phyloP scores from a whole-genome alignment of 2,329 filamentous ascomycete genomes.

The Leptographium radiaticola region DNA sequence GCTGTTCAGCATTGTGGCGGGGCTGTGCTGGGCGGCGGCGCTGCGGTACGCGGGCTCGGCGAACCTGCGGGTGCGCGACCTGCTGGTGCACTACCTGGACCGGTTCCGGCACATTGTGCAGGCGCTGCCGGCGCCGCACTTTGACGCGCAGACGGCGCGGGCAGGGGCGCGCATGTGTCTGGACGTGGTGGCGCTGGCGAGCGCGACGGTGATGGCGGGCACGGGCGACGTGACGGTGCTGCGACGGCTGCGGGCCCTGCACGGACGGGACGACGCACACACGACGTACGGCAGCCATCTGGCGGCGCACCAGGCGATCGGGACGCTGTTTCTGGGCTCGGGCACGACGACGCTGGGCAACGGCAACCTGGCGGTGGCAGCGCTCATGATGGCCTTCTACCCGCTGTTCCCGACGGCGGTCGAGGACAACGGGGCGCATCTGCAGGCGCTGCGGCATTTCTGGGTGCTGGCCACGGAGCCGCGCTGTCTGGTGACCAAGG shows the following conservation, averaged over 20 bases:
- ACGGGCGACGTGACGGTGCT: conserved; percentile 82
- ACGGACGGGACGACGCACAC: conserved; percentile 72
- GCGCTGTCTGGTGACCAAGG: conserved; percentile 76
- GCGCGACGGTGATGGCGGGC: conserved; percentile 86
- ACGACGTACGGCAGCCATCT: conserved; percentile 90
- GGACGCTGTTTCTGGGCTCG: conserved; percentile 79
- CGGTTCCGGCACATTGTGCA: conserved; percentile 69
- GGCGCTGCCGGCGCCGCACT: conserved; percentile 38
- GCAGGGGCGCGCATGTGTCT: conserved; percentile 84
- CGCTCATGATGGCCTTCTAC: conserved; percentile 83
- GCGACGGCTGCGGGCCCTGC: conserved; percentile 71
- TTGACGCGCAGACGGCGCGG: conserved; percentile 73
- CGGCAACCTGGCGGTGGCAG: conserved; percentile 73
- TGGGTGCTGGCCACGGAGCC: conserved; percentile 92
- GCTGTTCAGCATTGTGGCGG: conserved; percentile 84
- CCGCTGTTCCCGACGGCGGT: conserved; percentile 81
- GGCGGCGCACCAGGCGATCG: conserved; percentile 83
- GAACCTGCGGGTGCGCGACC: conserved; percentile 58
- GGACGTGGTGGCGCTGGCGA: conserved; percentile 70
- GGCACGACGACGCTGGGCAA: conserved; percentile 88
- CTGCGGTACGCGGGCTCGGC: conserved; percentile 64
- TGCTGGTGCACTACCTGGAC: conserved; percentile 74
- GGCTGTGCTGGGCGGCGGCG: conserved; percentile 70
- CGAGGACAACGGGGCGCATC: conserved; percentile 84
- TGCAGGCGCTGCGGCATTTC: conserved; percentile 93